Conservation (phyloP, 306 rosid species). For the Quercus cerris region DNA sequence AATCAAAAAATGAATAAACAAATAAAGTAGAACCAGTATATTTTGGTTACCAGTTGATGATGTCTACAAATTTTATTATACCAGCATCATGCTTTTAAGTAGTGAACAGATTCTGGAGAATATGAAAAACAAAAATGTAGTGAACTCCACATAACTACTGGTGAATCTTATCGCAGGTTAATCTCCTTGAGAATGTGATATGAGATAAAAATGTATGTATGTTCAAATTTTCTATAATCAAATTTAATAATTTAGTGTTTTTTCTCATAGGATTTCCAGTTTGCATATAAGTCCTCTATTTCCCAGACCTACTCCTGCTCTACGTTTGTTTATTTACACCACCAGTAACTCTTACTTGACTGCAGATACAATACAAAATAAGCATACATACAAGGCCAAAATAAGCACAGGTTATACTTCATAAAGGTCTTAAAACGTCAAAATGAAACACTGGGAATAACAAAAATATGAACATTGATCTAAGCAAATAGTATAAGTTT, state of each 20-base stretch:
- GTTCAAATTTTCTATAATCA: background rate
- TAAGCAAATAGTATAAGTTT: slow-evolving; percentile 6
- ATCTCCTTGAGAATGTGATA: background rate
- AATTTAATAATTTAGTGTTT: background rate
- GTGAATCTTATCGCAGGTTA: background rate
- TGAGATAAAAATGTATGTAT: background rate
- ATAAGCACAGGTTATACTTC: background rate
- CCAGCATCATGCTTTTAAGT: background rate
- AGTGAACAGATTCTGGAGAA: background rate
- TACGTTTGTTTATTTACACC: background rate
- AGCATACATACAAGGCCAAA: background rate
- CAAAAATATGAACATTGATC: background rate
- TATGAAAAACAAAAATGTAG: background rate
- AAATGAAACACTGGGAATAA: background rate
- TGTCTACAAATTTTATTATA: background rate
- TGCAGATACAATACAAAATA: background rate
- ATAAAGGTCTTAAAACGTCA: background rate
- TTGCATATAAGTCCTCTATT: background rate
- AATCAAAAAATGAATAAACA: too few relatives aligned
- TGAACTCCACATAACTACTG: background rate
- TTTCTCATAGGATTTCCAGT: background rate
- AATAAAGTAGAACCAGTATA: too few relatives aligned
- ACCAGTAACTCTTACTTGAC: background rate
- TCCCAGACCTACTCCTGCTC: background rate
- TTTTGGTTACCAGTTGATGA: too few relatives aligned